A percentile compares a stretch with the other conserved stretches of the same genome.
phyloP scores from a whole-genome alignment of 2,329 filamentous ascomycete species.

The Neonectria coccinea region DNA sequence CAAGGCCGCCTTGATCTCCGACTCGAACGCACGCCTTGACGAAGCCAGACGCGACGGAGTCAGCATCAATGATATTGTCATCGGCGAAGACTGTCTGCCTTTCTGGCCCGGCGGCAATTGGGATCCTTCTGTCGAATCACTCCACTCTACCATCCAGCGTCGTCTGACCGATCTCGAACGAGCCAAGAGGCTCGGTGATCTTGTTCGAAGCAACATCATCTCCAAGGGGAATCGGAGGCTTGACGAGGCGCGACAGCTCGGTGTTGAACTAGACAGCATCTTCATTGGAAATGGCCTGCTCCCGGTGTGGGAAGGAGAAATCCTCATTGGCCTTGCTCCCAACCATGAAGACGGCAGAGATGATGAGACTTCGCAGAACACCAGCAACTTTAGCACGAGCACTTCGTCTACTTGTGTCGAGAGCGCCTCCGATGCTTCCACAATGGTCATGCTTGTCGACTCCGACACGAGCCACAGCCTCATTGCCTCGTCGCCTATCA shows the following conservation, averaged over 20 bases:
- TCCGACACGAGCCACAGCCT: neutral
- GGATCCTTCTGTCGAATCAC: conserved; percentile 40
- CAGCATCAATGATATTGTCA: conserved; percentile 34
- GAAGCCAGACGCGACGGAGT: conserved; percentile 35
- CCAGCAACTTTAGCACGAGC: neutral
- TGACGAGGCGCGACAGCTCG: conserved; percentile 38
- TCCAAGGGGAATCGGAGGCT: conserved; percentile 45
- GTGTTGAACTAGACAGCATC: conserved; percentile 38
- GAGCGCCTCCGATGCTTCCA: neutral
- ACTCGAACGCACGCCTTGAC: conserved; percentile 41
- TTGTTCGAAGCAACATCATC: conserved; percentile 40
- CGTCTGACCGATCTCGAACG: conserved; percentile 36
- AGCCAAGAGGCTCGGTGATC: conserved; percentile 31
- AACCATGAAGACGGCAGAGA: neutral
- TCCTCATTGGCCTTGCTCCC: conserved; percentile 10
- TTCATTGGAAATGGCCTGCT: conserved; percentile 45
- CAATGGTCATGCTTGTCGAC: neutral
- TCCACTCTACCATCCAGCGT: conserved; percentile 45
- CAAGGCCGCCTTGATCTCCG: conserved; percentile 36
- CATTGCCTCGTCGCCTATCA: neutral
- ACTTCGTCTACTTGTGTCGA: neutral
- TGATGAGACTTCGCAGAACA: neutral
- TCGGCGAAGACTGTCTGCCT: conserved; percentile 48
- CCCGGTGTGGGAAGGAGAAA: conserved; percentile 43
- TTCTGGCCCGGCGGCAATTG: conserved; percentile 43